Evolutionary conservation across 768 basidiomycete species (phyloP).

Genomic region (Tricholoma sp.): DNA sequence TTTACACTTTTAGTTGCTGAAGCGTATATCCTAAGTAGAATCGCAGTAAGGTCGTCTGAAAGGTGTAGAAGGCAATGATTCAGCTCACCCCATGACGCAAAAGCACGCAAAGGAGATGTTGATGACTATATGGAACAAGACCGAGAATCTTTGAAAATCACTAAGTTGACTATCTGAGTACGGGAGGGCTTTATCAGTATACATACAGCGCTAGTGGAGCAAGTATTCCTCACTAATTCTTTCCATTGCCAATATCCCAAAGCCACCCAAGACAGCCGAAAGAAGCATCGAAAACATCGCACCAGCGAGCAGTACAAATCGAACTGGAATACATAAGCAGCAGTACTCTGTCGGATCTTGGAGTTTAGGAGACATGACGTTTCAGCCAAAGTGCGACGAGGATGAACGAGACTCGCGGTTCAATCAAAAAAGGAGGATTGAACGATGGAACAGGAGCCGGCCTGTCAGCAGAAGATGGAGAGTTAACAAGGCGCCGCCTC

Average conservation of each 20-base stretch:
- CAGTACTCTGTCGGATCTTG: constrained; percentile 7
- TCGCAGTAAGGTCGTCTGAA: not conserved
- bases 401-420: constrained; percentile 18
- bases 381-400: not conserved
- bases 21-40: constrained; percentile 12
- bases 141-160: constrained; percentile 13
- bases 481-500: constrained; percentile 12
- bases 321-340: constrained; percentile 4
- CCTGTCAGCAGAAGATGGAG: constrained; percentile 6
- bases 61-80: not conserved
- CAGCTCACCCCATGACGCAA: constrained; percentile 15
- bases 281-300: constrained; percentile 6
- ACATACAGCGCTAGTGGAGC: not conserved
- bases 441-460: constrained; percentile 11
- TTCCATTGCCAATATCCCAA: constrained; percentile 7
- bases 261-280: constrained; percentile 6
- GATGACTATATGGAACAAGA: constrained; percentile 17
- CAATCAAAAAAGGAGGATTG: not conserved
- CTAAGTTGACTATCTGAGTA: constrained; percentile 9
- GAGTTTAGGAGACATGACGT: not conserved
- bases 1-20: constrained; percentile 6
- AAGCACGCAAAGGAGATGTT: constrained; percentile 11
- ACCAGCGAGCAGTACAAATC: constrained; percentile 3
- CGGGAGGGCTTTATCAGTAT: not conserved
- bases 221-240: constrained; percentile 3